Percentiles rank a stretch among this genome's conserved stretches.
These are phyloP conservation scores for Stachybotrys elegans DNA, from an alignment of 2,329 filamentous ascomycete species.

Conservation along the genomic window DNA sequence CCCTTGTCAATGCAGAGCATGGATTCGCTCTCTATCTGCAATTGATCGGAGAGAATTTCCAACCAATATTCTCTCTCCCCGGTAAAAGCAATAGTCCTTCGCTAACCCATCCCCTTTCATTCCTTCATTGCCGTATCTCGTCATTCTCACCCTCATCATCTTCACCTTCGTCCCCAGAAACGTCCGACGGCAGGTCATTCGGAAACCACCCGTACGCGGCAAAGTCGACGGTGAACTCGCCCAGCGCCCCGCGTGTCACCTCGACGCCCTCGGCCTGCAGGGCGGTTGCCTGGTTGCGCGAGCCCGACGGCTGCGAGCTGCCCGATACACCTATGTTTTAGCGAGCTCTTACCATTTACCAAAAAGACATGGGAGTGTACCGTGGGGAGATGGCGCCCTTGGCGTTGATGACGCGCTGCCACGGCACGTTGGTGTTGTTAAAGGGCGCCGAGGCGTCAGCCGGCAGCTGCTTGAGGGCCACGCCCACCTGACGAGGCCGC, in stretches of 20 bases:
- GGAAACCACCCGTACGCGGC: slow-evolving; percentile 53
- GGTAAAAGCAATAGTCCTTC: too few species aligned
- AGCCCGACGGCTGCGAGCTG: slow-evolving; percentile 44
- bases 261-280: slow-evolving; percentile 47
- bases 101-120: too few species aligned
- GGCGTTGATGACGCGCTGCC: slow-evolving; percentile 89
- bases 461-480: slow-evolving; percentile 84
- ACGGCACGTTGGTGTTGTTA: slow-evolving; percentile 77
- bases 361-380: slow-evolving; percentile 45
- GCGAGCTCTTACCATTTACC: background rate
- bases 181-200: slow-evolving; percentile 39
- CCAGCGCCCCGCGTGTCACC: slow-evolving; percentile 42
- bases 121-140: slow-evolving; percentile 4
- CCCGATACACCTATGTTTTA: background rate
- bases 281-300: slow-evolving; percentile 44
- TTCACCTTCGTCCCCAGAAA: slow-evolving; percentile 32
- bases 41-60: too few species aligned
- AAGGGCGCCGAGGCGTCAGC: slow-evolving; percentile 47
- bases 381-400: slow-evolving; percentile 82
- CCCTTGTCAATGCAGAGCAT: too few species aligned
- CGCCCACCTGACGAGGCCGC: slow-evolving; percentile 77
- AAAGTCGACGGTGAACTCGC: slow-evolving; percentile 48
- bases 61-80: too few species aligned
- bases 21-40: too few species aligned
- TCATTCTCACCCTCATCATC: slow-evolving; percentile 4